Conservation (phyloP, 2,329 filamentous ascomycete species). For the Dactylellina parvicollis region DNA sequence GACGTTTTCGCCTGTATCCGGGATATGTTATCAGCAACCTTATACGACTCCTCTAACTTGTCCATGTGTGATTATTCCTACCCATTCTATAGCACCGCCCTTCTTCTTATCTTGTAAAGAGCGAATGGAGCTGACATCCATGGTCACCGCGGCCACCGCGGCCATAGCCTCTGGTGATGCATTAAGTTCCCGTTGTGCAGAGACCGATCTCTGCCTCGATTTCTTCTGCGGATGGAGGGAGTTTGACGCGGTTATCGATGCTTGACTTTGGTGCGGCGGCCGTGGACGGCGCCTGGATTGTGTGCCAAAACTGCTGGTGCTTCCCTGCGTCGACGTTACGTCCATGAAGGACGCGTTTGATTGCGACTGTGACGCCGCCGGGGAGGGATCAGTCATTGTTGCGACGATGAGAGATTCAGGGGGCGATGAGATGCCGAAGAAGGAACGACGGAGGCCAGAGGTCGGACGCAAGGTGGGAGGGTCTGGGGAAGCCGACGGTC, state of each 20-base stretch:
- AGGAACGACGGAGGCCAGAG: constrained; percentile 31
- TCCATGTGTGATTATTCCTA: constrained; percentile 4
- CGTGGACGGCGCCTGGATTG: constrained; percentile 47
- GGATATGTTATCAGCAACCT: constrained; percentile 19
- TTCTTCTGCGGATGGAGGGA: constrained; percentile 44
- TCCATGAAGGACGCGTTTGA: constrained; percentile 53
- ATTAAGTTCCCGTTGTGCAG: constrained; percentile 48
- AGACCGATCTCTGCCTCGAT: constrained; percentile 41
- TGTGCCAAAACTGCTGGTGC: constrained; percentile 41
- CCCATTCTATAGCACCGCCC: constrained; percentile 51
- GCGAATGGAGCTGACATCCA: constrained; percentile 51
- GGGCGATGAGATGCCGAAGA: constrained; percentile 47
- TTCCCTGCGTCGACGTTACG: constrained; percentile 45
- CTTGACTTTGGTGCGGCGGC: constrained; percentile 35
- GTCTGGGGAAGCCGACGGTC: constrained; percentile 9
- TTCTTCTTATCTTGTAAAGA: constrained; percentile 53
- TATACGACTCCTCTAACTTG: neutral
- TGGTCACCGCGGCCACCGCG: constrained; percentile 45
- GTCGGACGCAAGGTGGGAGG: constrained; percentile 9
- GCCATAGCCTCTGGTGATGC: constrained; percentile 49
- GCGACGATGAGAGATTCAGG: constrained; percentile 36
- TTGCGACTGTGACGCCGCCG: constrained; percentile 42
- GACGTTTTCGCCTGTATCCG: constrained; percentile 57
- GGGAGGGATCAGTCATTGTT: constrained; percentile 45
- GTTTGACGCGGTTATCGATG: constrained; percentile 48